Evolutionary conservation across 2,329 filamentous ascomycete species (phyloP).

Genomic region (Alternaria angustiovoidea): DNA sequence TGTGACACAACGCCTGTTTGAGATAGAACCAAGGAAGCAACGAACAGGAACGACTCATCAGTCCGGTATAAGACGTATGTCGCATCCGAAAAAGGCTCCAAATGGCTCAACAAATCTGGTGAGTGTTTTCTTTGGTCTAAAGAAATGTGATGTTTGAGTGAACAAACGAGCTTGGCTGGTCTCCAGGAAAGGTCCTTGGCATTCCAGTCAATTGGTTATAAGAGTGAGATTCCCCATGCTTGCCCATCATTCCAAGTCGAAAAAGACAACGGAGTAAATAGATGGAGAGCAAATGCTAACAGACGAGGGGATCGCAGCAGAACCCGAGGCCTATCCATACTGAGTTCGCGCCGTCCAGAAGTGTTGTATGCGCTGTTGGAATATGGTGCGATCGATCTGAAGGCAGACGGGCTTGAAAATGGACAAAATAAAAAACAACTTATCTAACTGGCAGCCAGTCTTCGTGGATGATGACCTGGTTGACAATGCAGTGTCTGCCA

Average conservation of each 20-base stretch:
- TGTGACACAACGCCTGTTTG: not conserved
- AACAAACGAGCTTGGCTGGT: too few species aligned
- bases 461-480: not conserved
- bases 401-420: not conserved
- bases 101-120: not conserved
- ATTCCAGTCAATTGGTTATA: not conserved
- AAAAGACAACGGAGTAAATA: not conserved
- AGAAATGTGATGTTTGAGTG: not conserved
- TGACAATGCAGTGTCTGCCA: not conserved
- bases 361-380: not conserved
- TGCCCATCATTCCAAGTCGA: not conserved
- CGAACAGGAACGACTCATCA: not conserved
- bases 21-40: not conserved
- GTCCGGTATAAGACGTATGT: not conserved
- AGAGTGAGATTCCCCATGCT: not conserved
- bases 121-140: not conserved
- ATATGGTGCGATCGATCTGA: not conserved
- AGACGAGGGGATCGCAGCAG: not conserved
- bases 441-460: not conserved
- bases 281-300: not conserved
- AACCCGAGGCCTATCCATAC: not conserved
- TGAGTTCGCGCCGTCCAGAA: not conserved
- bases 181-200: not conserved
- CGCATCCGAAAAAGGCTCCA: not conserved
- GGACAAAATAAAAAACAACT: not conserved